These are phyloP conservation scores for Drosera capensis DNA, from an alignment of 148 eudicot species.

Conservation along the genomic window DNA sequence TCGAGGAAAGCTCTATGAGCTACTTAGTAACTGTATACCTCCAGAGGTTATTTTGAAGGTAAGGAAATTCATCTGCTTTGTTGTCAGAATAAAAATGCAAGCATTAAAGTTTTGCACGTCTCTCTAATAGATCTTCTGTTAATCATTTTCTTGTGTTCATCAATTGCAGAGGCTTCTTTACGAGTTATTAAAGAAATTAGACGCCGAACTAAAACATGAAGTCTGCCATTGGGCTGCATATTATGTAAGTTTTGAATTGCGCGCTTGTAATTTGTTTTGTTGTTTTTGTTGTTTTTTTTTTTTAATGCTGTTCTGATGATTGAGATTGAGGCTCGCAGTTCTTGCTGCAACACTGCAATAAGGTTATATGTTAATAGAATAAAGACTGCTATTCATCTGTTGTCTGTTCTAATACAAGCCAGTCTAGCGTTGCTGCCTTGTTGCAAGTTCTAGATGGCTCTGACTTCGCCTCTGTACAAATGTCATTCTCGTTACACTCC, in stretches of 20 bases:
- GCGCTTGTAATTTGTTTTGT: no score
- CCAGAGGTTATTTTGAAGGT: slow-evolving; percentile 86
- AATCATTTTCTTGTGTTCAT: slow-evolving; percentile 3
- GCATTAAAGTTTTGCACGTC: not conserved
- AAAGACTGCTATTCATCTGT: no score
- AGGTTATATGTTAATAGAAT: no score
- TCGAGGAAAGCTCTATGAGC: slow-evolving; percentile 81
- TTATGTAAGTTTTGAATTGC: slow-evolving; percentile 81
- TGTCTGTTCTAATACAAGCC: no score
- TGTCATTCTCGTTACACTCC: no score
- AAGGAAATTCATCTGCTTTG: not conserved
- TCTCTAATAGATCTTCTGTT: not conserved
- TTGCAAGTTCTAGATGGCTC: no score
- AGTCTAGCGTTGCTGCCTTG: no score
- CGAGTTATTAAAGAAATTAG: slow-evolving; percentile 79
- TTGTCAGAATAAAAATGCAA: not conserved
- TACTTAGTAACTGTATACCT: slow-evolving; percentile 72
- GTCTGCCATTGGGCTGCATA: slow-evolving; percentile 98
- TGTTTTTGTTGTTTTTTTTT: no score
- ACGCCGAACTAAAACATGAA: slow-evolving; percentile 89
- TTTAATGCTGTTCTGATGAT: no score
- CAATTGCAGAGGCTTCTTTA: slow-evolving; percentile 66
- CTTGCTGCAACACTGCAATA: no score
- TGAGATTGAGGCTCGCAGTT: no score
- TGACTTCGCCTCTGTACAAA: no score